Conservation (phyloP, 257 asterid genomes). For the Vinca minor region DNA sequence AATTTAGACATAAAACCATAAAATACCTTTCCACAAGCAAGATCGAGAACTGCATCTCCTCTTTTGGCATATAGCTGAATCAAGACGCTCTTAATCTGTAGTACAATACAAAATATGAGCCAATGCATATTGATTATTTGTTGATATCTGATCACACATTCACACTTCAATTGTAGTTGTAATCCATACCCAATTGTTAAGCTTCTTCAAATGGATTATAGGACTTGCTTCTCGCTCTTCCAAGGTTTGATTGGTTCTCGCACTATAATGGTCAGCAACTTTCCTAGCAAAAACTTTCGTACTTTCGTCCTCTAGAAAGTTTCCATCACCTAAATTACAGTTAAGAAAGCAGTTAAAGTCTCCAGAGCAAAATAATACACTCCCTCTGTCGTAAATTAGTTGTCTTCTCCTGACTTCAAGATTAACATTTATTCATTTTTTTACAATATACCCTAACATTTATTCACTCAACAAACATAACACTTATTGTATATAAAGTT, state of each 20-base stretch:
- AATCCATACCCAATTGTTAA: conserved; percentile 81
- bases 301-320: conserved; percentile 66
- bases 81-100: conserved; percentile 90
- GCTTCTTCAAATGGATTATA: conserved; percentile 90
- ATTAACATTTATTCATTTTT: too few relatives aligned
- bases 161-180: background rate
- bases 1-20: background rate
- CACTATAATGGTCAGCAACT: conserved; percentile 97
- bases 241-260: conserved; percentile 88
- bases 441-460: too few relatives aligned
- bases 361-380: too few relatives aligned
- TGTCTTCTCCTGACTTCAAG: too few relatives aligned
- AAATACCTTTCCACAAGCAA: conserved; percentile 93
- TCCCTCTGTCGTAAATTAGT: too few relatives aligned
- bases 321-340: conserved; percentile 36
- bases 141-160: background rate
- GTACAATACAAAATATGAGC: conserved; percentile 10
- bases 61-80: conserved; percentile 72
- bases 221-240: conserved; percentile 99
- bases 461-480: too few relatives aligned
- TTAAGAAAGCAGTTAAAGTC: conserved; percentile 3
- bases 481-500: too few relatives aligned
- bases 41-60: conserved; percentile 94
- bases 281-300: conserved; percentile 69
- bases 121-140: background rate